Conservation (phyloP, 805 yeast species). For the Limtongia smithiae region DNA sequence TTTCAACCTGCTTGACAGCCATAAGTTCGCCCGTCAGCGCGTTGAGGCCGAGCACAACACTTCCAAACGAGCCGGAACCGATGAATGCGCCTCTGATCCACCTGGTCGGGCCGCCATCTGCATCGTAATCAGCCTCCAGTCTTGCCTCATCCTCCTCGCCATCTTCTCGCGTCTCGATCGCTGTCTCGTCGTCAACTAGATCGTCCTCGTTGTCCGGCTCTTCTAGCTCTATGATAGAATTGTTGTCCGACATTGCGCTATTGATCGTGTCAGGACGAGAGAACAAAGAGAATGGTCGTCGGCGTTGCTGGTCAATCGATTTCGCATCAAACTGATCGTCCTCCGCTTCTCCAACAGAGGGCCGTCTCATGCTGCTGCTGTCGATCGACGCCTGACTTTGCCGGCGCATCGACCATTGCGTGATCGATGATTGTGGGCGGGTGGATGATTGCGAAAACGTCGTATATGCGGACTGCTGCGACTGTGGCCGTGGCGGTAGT, state of each 20-base stretch:
- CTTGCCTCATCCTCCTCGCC: constrained; percentile 13
- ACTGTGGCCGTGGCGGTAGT: neutral
- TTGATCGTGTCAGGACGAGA: constrained; percentile 12
- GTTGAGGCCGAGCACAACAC: constrained; percentile 88
- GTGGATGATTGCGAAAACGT: no score
- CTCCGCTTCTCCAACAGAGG: neutral
- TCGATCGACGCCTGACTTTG: neutral
- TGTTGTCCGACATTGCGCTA: constrained; percentile 24
- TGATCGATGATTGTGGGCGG: no score
- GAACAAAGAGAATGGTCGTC: constrained; percentile 13
- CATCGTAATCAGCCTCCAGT: constrained; percentile 35
- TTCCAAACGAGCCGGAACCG: constrained; percentile 94
- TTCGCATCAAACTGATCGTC: no score
- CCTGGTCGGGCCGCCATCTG: constrained; percentile 56
- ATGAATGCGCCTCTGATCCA: constrained; percentile 94
- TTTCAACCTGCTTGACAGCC: constrained; percentile 93
- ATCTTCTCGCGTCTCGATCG: neutral
- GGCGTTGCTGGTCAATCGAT: no score
- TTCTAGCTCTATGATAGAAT: constrained; percentile 27
- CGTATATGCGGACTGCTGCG: neutral
- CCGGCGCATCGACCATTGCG: no score
- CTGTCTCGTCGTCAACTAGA: neutral
- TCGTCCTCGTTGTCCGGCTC: constrained; percentile 1
- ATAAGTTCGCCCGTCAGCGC: constrained; percentile 88
- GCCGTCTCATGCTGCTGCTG: neutral